Base-by-base conservation (phyloP, 2,329 filamentous ascomycete genomes). In the Exophiala bonariae region DNA sequence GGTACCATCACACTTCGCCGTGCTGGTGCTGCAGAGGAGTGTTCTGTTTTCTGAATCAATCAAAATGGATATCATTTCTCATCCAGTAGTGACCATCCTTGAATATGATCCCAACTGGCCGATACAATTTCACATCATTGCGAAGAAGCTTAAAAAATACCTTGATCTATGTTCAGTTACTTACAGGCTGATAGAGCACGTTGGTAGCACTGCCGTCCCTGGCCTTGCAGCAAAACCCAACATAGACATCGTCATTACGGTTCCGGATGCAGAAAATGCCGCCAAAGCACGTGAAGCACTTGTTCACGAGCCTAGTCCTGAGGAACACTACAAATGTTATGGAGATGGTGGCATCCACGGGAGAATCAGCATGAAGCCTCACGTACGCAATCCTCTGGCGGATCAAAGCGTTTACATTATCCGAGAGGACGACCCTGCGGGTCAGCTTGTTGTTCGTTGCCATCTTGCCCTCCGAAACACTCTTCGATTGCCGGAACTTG, bases 291-390 rank as follows among this genome's bases (percentile, higher is more conserved):
- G 47, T 23, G 49, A 56, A 23, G 57, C 57, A 3, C 45, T 61
- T 3, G 40, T 47, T 26, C 54, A 50, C 44, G 54, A 57, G 26
- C 19, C 45, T 10, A 37, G 44, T 18, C 55, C 56, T 14, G 50
- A 50, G 20, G 54, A 47, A 17, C 45, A 56, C 44, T 59, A 61
- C 39, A 49, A 41, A 10, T 53, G 52, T 20, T 51, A 57, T 22
- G 57, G 51, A 20, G 54, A 58, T 23, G 58, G 58, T 13, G 58
- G 58, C 4, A 58, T 61, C 11, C 33, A 44, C 20, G 57, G 50
- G 13, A 44, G 58, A 11, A 48, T 54, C 47, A 48, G 39, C 14
- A 54, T 58, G 54, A 61, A 61, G 36, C 36, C 41, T 9, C 39
- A 40, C 10, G 43, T 42, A 3, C 41, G 35, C 20, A 34, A 31